Evolutionary conservation across 306 rosid genomes (phyloP), one percentile per base, ranked within the genome.

Genomic region (Prunus kanzakura): DNA sequence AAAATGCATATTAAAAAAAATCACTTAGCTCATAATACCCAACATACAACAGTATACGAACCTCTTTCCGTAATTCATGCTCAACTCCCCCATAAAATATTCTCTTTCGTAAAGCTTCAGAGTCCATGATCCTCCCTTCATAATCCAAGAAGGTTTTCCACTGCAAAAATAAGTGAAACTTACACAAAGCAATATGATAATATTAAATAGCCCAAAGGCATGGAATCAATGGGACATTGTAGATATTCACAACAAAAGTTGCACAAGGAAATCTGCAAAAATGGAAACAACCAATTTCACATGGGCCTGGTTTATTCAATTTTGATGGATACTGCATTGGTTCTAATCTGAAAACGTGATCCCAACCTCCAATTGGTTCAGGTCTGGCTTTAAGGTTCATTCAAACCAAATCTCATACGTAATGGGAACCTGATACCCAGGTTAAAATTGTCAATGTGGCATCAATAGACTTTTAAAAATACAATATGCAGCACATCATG

Each of bases 21-120:
- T 71, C 20, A 76, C 55, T 67, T 35, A 62, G 58, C 78, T 76
- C 65, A 71, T 43, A 27, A 16, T 60, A 50, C 72, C 73, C 56
- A 50, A 64, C 16, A 65, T 60, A 63, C 20, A 77, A 65, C 49
- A 67, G 71, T 52, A 74, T 51, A 57, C 88, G 73, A 69, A 96
- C 99, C 97, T 91, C 93, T 80, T 87, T 86, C 52, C 97, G 92
- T 75, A 92, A 74, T 23, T 81, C 64, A 67, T 96, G 97, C 80
- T 96, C 93, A 76, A 96, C 91, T 72, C 99, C 98, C 9, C 99
- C 99, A 82, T 96, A 96, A 87, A 96, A 96, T 81, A 92, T 85
- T 85, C 99, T 91, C 87, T 82, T 92, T 81, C 93, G 87, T 71
- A 96, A 82, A 73, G 93, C 92, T 80, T 84, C 84, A 67, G 96